A percentile compares a stretch with the other conserved stretches of the same genome.
phyloP scores from a whole-genome alignment of 345 rosid genomes.

The Streptanthus diversifolius region DNA sequence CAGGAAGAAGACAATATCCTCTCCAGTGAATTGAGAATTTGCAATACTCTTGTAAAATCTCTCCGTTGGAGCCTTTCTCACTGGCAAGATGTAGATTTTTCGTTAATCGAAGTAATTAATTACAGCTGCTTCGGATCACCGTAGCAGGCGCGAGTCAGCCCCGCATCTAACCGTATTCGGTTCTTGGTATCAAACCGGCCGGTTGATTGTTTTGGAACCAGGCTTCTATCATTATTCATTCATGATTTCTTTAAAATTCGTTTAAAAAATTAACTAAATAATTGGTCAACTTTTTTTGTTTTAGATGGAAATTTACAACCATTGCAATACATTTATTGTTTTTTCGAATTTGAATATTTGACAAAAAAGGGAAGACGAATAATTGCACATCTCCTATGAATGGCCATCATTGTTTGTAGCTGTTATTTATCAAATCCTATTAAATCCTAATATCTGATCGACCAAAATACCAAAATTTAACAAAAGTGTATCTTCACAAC shows the following conservation, averaged over 20 bases:
- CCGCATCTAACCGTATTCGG: background rate
- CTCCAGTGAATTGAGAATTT: background rate
- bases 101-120: constrained; percentile 7
- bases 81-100: constrained; percentile 19
- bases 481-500: background rate
- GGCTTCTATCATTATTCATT: too few relatives aligned
- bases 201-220: background rate
- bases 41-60: background rate
- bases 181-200: constrained; percentile 18
- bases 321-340: too few relatives aligned
- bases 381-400: too few relatives aligned
- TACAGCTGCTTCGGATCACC: constrained; percentile 20
- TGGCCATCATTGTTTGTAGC: background rate
- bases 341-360: too few relatives aligned
- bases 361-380: too few relatives aligned
- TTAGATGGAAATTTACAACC: background rate
- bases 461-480: background rate
- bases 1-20: background rate
- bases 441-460: background rate
- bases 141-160: background rate
- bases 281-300: background rate
- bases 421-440: background rate
- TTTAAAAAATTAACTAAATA: background rate
- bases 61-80: constrained; percentile 6
- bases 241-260: background rate